Evolutionary conservation across 805 yeast species (phyloP).

Genomic region (Metschnikowia similis): DNA sequence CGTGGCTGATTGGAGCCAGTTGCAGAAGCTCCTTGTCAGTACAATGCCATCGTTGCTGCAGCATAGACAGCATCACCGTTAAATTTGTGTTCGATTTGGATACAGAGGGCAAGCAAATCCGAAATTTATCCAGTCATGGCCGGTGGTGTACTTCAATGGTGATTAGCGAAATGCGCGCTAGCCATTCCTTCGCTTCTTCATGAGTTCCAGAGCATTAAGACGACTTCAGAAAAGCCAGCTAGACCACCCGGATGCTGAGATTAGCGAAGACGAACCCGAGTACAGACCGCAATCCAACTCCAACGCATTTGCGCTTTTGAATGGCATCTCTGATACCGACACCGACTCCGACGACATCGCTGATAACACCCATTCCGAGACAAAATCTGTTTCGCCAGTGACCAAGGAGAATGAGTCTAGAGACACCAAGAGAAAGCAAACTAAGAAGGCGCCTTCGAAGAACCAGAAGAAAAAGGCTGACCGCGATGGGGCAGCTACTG

Average conservation of each 20-base stretch:
- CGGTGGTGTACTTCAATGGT: neutral
- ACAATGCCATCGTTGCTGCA: too few relatives aligned
- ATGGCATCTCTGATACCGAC: slow-evolving; percentile 15
- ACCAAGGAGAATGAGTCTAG: slow-evolving; percentile 4
- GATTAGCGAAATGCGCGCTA: slow-evolving; percentile 1
- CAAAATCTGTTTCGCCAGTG: slow-evolving; percentile 8
- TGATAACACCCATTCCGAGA: slow-evolving; percentile 1
- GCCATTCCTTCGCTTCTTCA: neutral
- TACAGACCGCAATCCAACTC: slow-evolving; percentile 14
- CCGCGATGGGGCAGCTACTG: slow-evolving; percentile 18
- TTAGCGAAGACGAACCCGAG: slow-evolving; percentile 10
- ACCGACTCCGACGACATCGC: slow-evolving; percentile 17
- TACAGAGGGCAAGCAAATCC: too few relatives aligned
- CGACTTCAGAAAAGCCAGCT: slow-evolving; percentile 19
- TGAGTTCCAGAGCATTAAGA: slow-evolving; percentile 27
- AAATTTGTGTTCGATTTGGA: too few relatives aligned
- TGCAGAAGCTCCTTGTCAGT: too few relatives aligned
- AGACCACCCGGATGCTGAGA: slow-evolving; percentile 14
- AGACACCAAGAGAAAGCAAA: slow-evolving; percentile 9
- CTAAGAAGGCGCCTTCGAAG: neutral
- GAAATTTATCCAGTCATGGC: neutral
- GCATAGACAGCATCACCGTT: too few relatives aligned
- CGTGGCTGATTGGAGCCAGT: too few relatives aligned
- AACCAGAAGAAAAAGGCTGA: slow-evolving; percentile 20
- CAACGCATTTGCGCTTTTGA: slow-evolving; percentile 46